Conservation (phyloP, 176 grass and related monocot species). For the Pontederia crassipes region DNA sequence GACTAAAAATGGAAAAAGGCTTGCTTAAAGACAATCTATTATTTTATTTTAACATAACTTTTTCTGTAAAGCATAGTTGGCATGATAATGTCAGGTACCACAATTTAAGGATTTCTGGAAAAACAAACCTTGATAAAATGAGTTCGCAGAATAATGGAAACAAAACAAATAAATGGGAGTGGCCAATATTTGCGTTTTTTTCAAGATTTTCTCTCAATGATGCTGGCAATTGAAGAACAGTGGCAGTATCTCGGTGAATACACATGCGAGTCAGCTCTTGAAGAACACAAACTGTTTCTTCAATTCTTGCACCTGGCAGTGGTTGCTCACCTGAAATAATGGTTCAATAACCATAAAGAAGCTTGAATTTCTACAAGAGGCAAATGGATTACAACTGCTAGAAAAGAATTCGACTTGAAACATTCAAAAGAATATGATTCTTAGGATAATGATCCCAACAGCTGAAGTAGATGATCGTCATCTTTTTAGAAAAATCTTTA, state of each 20-base stretch:
- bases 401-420: no score
- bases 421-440: not conserved
- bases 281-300: conserved; percentile 81
- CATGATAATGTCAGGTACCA: not conserved
- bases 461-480: not conserved
- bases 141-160: conserved; percentile 86
- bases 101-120: not conserved
- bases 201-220: conserved; percentile 52
- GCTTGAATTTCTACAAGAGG: not conserved
- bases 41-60: not conserved
- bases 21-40: no score
- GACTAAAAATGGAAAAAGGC: no score
- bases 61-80: not conserved
- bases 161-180: conserved; percentile 73
- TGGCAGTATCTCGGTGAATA: conserved; percentile 51
- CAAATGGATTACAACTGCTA: no score
- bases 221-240: conserved; percentile 50
- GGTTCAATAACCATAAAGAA: not conserved
- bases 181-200: conserved; percentile 34
- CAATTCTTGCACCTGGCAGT: conserved; percentile 67
- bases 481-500: conserved; percentile 18
- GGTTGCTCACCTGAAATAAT: conserved; percentile 57
- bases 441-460: not conserved
- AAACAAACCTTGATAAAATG: conserved; percentile 83
- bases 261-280: conserved; percentile 81